Evolutionary conservation across 192 early-diverging fungal species (phyloP), one percentile per base, ranked within the genome.

Genomic region (Lunasporangiospora selenospora): DNA sequence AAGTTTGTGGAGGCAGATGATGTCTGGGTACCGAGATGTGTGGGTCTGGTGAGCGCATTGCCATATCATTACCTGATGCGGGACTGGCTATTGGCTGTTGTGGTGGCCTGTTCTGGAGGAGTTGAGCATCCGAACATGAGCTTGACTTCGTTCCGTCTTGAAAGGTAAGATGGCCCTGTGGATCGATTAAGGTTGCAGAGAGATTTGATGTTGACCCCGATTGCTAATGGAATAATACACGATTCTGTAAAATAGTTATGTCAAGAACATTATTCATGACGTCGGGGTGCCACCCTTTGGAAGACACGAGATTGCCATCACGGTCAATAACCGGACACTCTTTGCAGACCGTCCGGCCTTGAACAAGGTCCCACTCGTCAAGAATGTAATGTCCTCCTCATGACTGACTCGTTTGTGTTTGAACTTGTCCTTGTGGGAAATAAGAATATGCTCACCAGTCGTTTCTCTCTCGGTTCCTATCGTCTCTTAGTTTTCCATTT

Each of bases 231-330:
- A 42, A 33, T 5, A 62, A 75, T 51, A 49, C 27, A 43, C 15
- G 81, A 42, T 18, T 32, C 15, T 13, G 12, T 41, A 66, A 47
- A 53, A 33, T 59, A 87, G 86, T 44, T 80, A 65, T 34, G 58
- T 90, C 5, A 34, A 75, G 7, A 90, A 92, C 53, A 58, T 92
- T 18, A 73, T 92, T 11, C 64, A 81, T 50, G 87, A 92, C 55
- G 58, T 92, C 15, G 87, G 87, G 31, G 44, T 90, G 15, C 90
- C 90, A 21, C 89, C 90, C n/a, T 87, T 87, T 36, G 90, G 90
- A 30, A 86, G 83, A 61, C 79, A 87, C n/a, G 90, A 92, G 64
- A 73, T 91, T 21, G 79, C 77, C 16, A 69, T 92, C 16, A 61
- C 73, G 4, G 66, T 91, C 50, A 81, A 83, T 19, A 53, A 80